Conservation (phyloP, 2,329 filamentous ascomycete species). For the Ascochyta koolunga region DNA sequence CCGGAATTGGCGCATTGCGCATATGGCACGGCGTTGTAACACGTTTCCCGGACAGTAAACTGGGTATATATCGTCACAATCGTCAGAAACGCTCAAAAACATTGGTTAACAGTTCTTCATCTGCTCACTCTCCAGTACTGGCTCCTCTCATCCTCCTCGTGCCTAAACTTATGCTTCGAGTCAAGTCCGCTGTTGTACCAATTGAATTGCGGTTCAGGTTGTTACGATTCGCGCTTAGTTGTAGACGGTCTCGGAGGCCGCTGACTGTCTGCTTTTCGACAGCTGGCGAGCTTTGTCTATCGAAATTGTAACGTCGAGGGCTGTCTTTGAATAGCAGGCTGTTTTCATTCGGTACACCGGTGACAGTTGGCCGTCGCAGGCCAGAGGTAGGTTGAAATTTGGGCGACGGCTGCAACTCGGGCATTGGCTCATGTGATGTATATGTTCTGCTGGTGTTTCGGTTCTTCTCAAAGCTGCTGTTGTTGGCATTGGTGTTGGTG, state of each 20-base stretch:
- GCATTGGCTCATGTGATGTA: conserved; percentile 46
- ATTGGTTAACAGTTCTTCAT: conserved; percentile 7
- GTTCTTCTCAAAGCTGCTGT: conserved; percentile 20
- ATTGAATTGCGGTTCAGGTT: conserved; percentile 38
- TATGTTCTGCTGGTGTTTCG: conserved; percentile 42
- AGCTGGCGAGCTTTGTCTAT: conserved; percentile 39
- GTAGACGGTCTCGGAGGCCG: conserved; percentile 32
- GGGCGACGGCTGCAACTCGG: conserved; percentile 42
- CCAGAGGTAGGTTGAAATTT: conserved; percentile 34
- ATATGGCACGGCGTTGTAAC: conserved; percentile 7
- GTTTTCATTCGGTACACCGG: conserved; percentile 31
- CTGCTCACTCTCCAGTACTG: conserved; percentile 43
- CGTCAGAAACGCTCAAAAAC: conserved; percentile 28
- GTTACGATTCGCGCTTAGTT: conserved; percentile 33
- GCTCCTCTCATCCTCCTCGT: conserved; percentile 36
- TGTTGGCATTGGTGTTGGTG: conserved; percentile 21
- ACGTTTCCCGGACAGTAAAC: conserved; percentile 24
- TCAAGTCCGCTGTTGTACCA: conserved; percentile 33
- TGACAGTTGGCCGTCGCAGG: conserved; percentile 41
- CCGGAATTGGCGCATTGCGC: not conserved
- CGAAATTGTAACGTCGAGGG: conserved; percentile 35
- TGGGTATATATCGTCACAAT: conserved; percentile 40
- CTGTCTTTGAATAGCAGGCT: conserved; percentile 35
- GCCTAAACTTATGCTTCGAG: conserved; percentile 38
- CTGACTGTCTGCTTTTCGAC: conserved; percentile 38